Evolutionary conservation across 2,329 filamentous ascomycete genomes (phyloP).

Genomic region (Fusarium sp.): DNA sequence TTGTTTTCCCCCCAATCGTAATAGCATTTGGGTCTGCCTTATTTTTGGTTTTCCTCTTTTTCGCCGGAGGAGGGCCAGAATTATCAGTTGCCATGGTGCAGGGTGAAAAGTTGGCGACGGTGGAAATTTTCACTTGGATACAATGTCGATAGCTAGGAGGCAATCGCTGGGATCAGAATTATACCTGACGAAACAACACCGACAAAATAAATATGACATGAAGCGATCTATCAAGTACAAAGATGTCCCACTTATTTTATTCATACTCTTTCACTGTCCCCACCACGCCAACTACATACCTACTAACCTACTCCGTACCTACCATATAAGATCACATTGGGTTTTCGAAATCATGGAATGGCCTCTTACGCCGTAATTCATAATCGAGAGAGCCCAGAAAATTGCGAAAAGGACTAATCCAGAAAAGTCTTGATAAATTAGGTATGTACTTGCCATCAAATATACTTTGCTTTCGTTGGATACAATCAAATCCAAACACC

Average conservation of each 20-base stretch:
- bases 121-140: not conserved
- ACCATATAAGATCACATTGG: not conserved
- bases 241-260: not conserved
- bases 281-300: not conserved
- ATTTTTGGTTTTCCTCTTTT: conserved; percentile 52
- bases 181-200: not conserved
- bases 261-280: not conserved
- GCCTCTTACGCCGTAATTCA: not conserved
- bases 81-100: conserved; percentile 39
- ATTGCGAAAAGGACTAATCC: not conserved
- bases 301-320: too few species aligned
- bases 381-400: not conserved
- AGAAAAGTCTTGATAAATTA: not conserved
- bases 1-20: conserved; percentile 57
- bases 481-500: not conserved
- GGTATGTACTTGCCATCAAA: not conserved
- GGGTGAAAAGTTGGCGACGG: not conserved
- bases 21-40: conserved; percentile 48
- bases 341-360: not conserved
- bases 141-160: not conserved
- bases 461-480: not conserved
- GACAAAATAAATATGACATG: not conserved
- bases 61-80: conserved; percentile 43
- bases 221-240: not conserved
- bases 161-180: not conserved